These are phyloP conservation scores for Pezicula radicicola DNA, from an alignment of 2,329 filamentous ascomycete species.

Conservation along the genomic window DNA sequence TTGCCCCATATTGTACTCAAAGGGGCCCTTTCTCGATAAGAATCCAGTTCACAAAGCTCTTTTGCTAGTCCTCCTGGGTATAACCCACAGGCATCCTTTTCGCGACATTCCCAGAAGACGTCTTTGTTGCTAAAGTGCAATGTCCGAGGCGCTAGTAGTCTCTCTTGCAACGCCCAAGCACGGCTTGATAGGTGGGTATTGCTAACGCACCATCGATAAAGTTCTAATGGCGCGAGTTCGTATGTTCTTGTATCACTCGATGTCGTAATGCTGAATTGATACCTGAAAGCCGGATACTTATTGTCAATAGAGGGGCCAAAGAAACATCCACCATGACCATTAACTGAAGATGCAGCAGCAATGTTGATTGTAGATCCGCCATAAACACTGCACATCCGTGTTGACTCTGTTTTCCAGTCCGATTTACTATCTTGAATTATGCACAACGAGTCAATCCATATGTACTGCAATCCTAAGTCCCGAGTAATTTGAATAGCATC, in stretches of 20 bases:
- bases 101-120: conserved; percentile 8
- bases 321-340: conserved; percentile 2
- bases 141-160: conserved; percentile 6
- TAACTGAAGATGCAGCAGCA: conserved; percentile 5
- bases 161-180: conserved; percentile 14
- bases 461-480: conserved; percentile 14
- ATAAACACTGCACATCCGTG: conserved; percentile 9
- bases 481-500: conserved; percentile 11
- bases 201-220: not conserved
- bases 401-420: conserved; percentile 19
- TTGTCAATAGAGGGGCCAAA: not conserved
- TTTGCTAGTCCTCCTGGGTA: conserved; percentile 1
- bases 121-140: conserved; percentile 7
- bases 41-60: not conserved
- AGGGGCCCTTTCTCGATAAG: not conserved
- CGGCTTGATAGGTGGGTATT: not conserved
- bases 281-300: not conserved
- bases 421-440: conserved; percentile 10
- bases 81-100: not conserved
- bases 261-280: not conserved
- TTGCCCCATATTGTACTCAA: not conserved
- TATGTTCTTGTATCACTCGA: not conserved
- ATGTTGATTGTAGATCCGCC: conserved; percentile 7
- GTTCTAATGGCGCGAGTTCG: not conserved
- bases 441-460: conserved; percentile 29